Percentiles rank a stretch among this genome's conserved stretches.
Evolutionary conservation across 257 asterid species (phyloP).

Genomic region (Nicotiana benthamiana): DNA sequence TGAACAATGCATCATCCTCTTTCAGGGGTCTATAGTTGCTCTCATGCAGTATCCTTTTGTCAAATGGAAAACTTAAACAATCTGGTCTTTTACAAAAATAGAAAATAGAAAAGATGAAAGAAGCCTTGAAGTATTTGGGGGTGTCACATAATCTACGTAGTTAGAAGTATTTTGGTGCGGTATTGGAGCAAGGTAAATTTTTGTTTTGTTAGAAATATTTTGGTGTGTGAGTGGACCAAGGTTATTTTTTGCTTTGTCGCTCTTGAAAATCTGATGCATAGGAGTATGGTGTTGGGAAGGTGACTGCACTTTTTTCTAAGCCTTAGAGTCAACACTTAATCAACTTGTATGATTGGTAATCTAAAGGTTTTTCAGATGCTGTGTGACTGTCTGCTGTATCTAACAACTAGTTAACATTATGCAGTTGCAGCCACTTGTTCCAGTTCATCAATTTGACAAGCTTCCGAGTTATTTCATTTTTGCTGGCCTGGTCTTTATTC

Average conservation of each 20-base stretch:
- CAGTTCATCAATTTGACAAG: conserved; percentile 93
- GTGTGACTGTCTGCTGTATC: background rate
- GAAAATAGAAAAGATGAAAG: background rate
- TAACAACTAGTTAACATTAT: background rate
- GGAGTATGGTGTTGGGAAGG: background rate
- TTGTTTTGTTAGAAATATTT: background rate
- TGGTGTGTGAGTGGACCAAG: background rate
- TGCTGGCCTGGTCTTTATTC: conserved; percentile 88
- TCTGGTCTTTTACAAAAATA: background rate
- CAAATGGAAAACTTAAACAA: background rate
- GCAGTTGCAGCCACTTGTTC: conserved; percentile 92
- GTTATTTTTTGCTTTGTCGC: background rate
- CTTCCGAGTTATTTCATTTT: conserved; percentile 93
- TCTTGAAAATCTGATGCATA: background rate
- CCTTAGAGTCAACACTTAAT: background rate
- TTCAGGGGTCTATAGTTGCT: background rate
- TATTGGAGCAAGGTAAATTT: background rate
- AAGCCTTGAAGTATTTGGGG: background rate
- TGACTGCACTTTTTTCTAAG: background rate
- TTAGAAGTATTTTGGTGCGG: background rate
- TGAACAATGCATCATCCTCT: background rate
- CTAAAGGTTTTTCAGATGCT: background rate
- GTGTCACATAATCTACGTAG: background rate
- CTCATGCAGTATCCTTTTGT: background rate
- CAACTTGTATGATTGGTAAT: background rate